Evolutionary conservation across 2,329 filamentous ascomycete genomes (phyloP).

Genomic region (Talaromyces albobiverticillius): DNA sequence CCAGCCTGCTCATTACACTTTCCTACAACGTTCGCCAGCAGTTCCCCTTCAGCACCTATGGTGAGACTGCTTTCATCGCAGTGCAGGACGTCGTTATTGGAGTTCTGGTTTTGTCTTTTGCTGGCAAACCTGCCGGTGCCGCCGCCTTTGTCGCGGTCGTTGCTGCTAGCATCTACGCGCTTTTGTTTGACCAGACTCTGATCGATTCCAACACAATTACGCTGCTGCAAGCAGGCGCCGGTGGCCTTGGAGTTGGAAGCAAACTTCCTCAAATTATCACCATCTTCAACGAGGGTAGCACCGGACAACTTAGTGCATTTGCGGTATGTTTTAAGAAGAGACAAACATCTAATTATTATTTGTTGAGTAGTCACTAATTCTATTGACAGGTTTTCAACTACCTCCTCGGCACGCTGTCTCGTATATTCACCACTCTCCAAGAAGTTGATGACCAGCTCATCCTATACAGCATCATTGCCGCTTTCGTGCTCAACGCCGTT

Average conservation of each 20-base stretch:
- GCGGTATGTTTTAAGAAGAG: constrained; percentile 57
- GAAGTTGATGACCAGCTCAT: constrained; percentile 97
- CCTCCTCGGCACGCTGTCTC: constrained; percentile 83
- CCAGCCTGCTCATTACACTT: constrained; percentile 80
- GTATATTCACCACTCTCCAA: constrained; percentile 96
- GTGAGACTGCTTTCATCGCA: constrained; percentile 89
- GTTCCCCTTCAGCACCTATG: constrained; percentile 95
- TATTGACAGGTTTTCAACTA: constrained; percentile 90
- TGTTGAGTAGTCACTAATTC: background rate
- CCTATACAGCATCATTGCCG: constrained; percentile 88
- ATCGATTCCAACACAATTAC: constrained; percentile 66
- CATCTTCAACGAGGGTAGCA: constrained; percentile 80
- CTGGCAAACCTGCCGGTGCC: constrained; percentile 64
- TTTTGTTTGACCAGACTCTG: constrained; percentile 64
- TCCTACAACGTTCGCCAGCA: constrained; percentile 88
- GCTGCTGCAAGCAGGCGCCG: constrained; percentile 80
- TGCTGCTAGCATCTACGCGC: constrained; percentile 63
- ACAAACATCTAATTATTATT: background rate
- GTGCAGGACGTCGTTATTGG: constrained; percentile 90
- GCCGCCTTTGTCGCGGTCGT: constrained; percentile 76
- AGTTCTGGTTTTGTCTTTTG: constrained; percentile 80
- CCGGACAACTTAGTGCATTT: constrained; percentile 94
- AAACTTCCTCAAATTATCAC: constrained; percentile 92
- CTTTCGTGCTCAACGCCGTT: constrained; percentile 83
- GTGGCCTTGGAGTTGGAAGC: constrained; percentile 77